A percentile compares a stretch with the other conserved stretches of the same genome.
Evolutionary conservation across 2,329 filamentous ascomycete species (phyloP).

Genomic region (Reticulascus tulasneorum): DNA sequence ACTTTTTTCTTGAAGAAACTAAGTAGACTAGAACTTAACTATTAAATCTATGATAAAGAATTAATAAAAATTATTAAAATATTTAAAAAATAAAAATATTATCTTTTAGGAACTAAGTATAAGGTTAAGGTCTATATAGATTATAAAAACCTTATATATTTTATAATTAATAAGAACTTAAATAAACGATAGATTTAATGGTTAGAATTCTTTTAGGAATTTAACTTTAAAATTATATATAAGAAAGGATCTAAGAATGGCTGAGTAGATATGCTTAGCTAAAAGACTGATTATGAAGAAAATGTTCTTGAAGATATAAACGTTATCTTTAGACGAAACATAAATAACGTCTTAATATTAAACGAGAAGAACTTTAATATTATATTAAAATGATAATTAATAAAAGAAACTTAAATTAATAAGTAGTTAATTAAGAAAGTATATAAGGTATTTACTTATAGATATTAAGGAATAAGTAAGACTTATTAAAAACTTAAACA

Average conservation of each 20-base stretch:
- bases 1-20: not conserved
- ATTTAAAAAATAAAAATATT: slow-evolving; percentile 1
- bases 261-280: not conserved
- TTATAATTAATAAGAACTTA: slow-evolving; percentile 4
- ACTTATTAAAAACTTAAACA: no score
- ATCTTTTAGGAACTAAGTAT: not conserved
- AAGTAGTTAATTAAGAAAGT: not conserved
- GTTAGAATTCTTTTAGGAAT: not conserved
- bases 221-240: not conserved
- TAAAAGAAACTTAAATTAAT: not conserved
- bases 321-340: no score
- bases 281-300: not conserved
- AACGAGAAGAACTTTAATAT: not conserved
- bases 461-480: slow-evolving; percentile 1
- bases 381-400: not conserved
- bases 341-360: not conserved
- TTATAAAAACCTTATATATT: slow-evolving; percentile 8
- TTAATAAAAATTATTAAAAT: slow-evolving; percentile 2
- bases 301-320: not conserved
- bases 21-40: not conserved
- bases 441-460: not conserved
- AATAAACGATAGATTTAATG: slow-evolving; percentile 4
- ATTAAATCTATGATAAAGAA: no score
- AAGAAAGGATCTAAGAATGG: not conserved
- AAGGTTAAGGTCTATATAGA: slow-evolving; percentile 1